phyloP scores from a whole-genome alignment of 2,329 filamentous ascomycete species.

The Ophiostoma triangulosporum region DNA sequence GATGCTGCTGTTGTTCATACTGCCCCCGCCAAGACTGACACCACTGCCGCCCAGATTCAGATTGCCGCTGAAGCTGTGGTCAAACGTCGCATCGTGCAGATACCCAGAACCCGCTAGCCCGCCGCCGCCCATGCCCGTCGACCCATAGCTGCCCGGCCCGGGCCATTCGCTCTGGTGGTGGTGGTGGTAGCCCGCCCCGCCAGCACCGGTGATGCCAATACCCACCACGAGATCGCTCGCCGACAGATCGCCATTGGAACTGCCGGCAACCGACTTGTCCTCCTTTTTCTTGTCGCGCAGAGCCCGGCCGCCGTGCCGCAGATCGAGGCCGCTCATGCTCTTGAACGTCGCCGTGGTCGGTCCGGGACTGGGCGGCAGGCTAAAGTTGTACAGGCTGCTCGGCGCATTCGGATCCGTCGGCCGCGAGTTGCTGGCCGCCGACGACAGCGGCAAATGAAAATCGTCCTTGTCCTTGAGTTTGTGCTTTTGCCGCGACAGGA shows the following conservation, averaged over 20 bases:
- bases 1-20: too few species aligned
- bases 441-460: constrained; percentile 57
- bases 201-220: constrained; percentile 4
- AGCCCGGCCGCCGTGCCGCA: constrained; percentile 63
- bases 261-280: constrained; percentile 26
- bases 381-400: constrained; percentile 67
- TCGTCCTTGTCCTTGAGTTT: constrained; percentile 56
- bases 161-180: constrained; percentile 29
- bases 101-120: neutral
- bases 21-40: constrained; percentile 29
- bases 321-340: constrained; percentile 66
- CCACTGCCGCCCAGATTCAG: too few species aligned
- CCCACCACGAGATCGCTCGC: constrained; percentile 25
- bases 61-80: constrained; percentile 28
- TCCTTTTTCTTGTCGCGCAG: constrained; percentile 70
- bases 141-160: constrained; percentile 32
- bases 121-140: constrained; percentile 30
- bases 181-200: neutral
- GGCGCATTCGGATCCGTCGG: constrained; percentile 64
- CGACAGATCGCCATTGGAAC: constrained; percentile 24
- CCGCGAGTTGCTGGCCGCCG: constrained; percentile 62
- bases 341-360: constrained; percentile 59
- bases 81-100: neutral
- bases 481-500: constrained; percentile 65
- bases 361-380: constrained; percentile 57